A percentile compares a stretch with the other conserved stretches of the same genome.
These are phyloP conservation scores for Termitomyces heimii DNA, from an alignment of 768 basidiomycete species.

Conservation along the genomic window DNA sequence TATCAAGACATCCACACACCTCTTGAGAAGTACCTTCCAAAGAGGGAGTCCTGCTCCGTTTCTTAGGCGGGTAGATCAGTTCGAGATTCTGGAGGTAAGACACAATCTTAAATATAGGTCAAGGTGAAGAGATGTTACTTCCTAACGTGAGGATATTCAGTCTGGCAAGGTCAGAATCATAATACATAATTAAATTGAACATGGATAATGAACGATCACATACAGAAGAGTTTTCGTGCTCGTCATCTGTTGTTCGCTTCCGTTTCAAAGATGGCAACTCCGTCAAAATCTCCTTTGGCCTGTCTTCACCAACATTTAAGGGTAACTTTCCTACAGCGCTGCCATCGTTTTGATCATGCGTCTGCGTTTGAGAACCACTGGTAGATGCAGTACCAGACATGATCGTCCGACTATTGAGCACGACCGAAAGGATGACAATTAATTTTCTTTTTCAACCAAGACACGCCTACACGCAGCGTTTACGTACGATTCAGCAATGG, in stretches of 20 bases:
- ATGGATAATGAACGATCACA: neutral
- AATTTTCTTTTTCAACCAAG: neutral
- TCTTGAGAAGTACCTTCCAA: slow-evolving; percentile 20
- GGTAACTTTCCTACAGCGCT: neutral
- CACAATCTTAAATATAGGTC: neutral
- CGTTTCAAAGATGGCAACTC: slow-evolving; percentile 19
- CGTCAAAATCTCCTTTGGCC: neutral
- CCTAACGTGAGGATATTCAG: slow-evolving; percentile 41
- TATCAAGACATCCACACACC: slow-evolving; percentile 10
- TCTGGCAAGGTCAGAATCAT: slow-evolving; percentile 16
- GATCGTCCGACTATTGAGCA: slow-evolving; percentile 7
- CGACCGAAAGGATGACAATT: slow-evolving; percentile 1
- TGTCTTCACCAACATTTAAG: neutral
- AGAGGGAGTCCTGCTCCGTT: slow-evolving; percentile 38
- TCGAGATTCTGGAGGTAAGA: slow-evolving; percentile 34
- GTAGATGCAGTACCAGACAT: slow-evolving; percentile 5
- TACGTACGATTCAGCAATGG: slow-evolving; percentile 22
- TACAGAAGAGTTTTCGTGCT: slow-evolving; percentile 14
- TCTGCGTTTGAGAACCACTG: neutral
- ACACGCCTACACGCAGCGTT: slow-evolving; percentile 3
- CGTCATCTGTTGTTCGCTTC: slow-evolving; percentile 21
- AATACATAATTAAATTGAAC: slow-evolving; percentile 5
- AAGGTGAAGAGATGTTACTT: neutral
- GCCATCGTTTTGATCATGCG: neutral
- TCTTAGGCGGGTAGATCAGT: slow-evolving; percentile 37